phyloP scores from a whole-genome alignment of 2,329 filamentous ascomycete species.

The Lasiodiplodia hormozganensis region DNA sequence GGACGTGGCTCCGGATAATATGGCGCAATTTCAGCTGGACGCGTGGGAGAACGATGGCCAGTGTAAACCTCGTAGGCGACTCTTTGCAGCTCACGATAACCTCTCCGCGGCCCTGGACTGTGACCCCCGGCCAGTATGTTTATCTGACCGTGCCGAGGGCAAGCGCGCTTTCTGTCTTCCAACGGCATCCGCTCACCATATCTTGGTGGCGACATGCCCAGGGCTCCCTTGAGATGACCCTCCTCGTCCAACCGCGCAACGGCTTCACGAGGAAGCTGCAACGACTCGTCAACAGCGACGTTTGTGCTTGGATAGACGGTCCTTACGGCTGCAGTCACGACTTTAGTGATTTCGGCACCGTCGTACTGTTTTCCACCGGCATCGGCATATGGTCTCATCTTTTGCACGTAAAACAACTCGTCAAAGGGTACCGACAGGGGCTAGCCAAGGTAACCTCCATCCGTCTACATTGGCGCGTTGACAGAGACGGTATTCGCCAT shows the following conservation, averaged over 20 bases:
- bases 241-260: conserved; percentile 28
- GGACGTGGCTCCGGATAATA: not conserved
- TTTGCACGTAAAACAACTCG: conserved; percentile 31
- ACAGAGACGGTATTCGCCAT: not conserved
- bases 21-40: conserved; percentile 4
- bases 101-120: conserved; percentile 31
- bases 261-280: conserved; percentile 32
- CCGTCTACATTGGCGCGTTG: conserved; percentile 26
- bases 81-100: conserved; percentile 30
- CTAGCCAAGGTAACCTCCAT: conserved; percentile 33
- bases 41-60: not conserved
- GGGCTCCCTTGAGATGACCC: conserved; percentile 25
- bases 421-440: conserved; percentile 29
- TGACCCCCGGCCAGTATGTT: conserved; percentile 33
- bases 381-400: conserved; percentile 33
- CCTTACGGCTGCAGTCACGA: conserved; percentile 31
- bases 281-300: not conserved
- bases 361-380: conserved; percentile 31
- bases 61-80: not conserved
- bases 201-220: conserved; percentile 4
- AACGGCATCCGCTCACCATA: conserved; percentile 47
- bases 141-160: conserved; percentile 31
- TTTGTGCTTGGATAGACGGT: conserved; percentile 24
- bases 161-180: conserved; percentile 31
- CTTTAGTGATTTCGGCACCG: conserved; percentile 32